phyloP scores from a whole-genome alignment of 805 yeast species.

The Maudiozyma pseudohumilis region DNA sequence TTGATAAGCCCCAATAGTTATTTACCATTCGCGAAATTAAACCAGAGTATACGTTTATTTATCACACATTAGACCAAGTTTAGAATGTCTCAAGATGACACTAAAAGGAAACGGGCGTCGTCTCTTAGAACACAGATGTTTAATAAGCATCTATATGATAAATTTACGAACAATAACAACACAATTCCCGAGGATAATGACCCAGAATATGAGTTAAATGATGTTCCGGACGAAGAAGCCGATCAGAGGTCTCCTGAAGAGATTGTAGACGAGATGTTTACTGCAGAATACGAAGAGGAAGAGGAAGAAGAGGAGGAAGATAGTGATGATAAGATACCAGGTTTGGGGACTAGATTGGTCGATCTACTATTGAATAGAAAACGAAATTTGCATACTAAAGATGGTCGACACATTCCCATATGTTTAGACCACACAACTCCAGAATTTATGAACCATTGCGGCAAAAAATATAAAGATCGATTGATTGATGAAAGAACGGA shows the following conservation, averaged over 20 bases:
- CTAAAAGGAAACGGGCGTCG: conserved; percentile 21
- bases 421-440: conserved; percentile 33
- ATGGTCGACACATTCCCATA: conserved; percentile 73
- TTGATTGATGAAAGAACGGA: conserved; percentile 59
- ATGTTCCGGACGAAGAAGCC: background rate
- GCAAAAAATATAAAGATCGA: conserved; percentile 13
- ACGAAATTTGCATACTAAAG: conserved; percentile 42
- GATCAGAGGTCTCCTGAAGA: background rate
- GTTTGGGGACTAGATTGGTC: conserved; percentile 6
- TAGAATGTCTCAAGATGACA: conserved; percentile 6
- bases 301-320: conserved; percentile 3
- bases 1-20: too few species aligned
- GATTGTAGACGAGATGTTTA: conserved; percentile 2
- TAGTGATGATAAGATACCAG: conserved; percentile 1
- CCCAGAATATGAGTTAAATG: background rate
- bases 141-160: conserved; percentile 25
- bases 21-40: too few species aligned
- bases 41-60: too few species aligned
- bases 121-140: conserved; percentile 29
- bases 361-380: conserved; percentile 36
- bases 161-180: conserved; percentile 10
- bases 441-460: conserved; percentile 13
- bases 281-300: conserved; percentile 4
- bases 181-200: conserved; percentile 6
- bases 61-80: too few species aligned